phyloP scores from a whole-genome alignment of 345 rosid species.

The Euphorbia peplus region DNA sequence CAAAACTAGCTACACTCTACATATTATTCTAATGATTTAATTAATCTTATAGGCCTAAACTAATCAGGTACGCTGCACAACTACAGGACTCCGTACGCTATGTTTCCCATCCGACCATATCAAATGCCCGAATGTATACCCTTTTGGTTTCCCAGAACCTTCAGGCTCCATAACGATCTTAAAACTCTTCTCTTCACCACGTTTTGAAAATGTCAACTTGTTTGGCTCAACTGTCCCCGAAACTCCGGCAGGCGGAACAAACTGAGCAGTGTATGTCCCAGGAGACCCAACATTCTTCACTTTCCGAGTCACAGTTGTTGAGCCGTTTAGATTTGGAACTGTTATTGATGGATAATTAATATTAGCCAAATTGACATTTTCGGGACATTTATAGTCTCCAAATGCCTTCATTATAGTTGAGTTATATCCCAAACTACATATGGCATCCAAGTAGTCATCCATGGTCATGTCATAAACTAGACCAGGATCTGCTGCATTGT shows the following conservation, averaged over 20 bases:
- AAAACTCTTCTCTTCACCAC: constrained; percentile 6
- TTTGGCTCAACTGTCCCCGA: constrained; percentile 7
- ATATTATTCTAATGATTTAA: too few relatives aligned
- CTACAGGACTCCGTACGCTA: constrained; percentile 16
- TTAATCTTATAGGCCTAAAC: too few relatives aligned
- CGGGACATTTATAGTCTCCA: constrained; percentile 20
- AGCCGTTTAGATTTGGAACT: constrained; percentile 14
- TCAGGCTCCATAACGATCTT: constrained; percentile 2
- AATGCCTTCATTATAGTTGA: background rate
- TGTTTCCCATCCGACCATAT: constrained; percentile 19
- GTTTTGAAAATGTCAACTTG: background rate
- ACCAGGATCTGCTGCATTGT: constrained; percentile 27
- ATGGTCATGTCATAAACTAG: constrained; percentile 27
- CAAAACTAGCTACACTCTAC: too few relatives aligned
- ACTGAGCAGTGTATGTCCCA: background rate
- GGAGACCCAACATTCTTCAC: constrained; percentile 10
- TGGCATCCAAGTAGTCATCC: constrained; percentile 20
- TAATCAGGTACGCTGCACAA: constrained; percentile 2
- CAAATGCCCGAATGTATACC: constrained; percentile 3
- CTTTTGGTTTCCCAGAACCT: background rate
- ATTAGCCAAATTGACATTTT: constrained; percentile 24
- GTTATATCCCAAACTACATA: constrained; percentile 21
- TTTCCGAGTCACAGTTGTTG: constrained; percentile 2
- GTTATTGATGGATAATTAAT: constrained; percentile 54
- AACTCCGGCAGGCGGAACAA: background rate